Evolutionary conservation across 1,284 basidiomycete species (phyloP).

Genomic region (Ganoderma multipileum): DNA sequence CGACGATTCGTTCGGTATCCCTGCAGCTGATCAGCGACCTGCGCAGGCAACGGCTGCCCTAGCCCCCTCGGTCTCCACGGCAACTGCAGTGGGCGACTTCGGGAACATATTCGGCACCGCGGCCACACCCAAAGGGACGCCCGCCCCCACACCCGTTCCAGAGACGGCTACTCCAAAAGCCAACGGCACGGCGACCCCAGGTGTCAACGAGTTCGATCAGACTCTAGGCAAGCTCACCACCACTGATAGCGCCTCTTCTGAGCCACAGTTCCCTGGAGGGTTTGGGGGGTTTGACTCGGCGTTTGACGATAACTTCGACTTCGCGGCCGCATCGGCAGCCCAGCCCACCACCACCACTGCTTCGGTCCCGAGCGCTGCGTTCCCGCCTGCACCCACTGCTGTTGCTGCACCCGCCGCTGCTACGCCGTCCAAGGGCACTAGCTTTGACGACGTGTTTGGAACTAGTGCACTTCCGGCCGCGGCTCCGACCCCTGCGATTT

Average conservation of each 20-base stretch:
- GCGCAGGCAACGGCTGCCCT: conserved; percentile 16
- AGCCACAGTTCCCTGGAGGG: conserved; percentile 51
- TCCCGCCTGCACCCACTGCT: conserved; percentile 25
- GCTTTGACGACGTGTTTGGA: conserved; percentile 38
- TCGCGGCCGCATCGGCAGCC: conserved; percentile 58
- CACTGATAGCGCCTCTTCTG: conserved; percentile 43
- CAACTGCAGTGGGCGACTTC: conserved; percentile 16
- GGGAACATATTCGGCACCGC: conserved; percentile 32
- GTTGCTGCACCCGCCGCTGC: neutral
- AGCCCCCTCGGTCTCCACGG: conserved; percentile 3
- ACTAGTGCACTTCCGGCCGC: conserved; percentile 32
- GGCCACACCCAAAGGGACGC: conserved; percentile 21
- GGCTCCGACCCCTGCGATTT: conserved; percentile 26
- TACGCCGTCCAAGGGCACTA: conserved; percentile 8
- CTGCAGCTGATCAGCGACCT: conserved; percentile 21
- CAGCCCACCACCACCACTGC: conserved; percentile 25
- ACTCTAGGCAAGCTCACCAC: conserved; percentile 64
- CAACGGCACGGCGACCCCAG: conserved; percentile 39
- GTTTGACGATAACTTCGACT: conserved; percentile 93
- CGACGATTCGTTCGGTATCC: conserved; percentile 70
- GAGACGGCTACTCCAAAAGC: conserved; percentile 28
- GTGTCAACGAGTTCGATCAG: conserved; percentile 77
- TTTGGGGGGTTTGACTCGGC: conserved; percentile 58
- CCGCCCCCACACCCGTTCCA: conserved; percentile 25
- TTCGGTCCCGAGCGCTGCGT: conserved; percentile 25